Evolutionary conservation across 768 basidiomycete species (phyloP).

Genomic region (Suillus subluteus): DNA sequence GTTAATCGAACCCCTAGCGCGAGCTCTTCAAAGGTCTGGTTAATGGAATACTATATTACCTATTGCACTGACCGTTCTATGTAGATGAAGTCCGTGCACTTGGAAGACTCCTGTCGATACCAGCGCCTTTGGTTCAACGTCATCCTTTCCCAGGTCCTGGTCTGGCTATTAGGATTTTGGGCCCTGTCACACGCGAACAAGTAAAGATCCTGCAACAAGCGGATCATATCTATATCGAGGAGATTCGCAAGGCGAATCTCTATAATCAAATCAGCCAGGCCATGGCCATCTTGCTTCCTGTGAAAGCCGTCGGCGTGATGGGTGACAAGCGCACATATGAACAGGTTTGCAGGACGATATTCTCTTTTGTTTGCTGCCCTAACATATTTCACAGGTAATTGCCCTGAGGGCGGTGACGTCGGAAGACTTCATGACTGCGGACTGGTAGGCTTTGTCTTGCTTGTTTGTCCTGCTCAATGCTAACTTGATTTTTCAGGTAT

Average conservation of each 20-base stretch:
- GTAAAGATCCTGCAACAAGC: conserved; percentile 90
- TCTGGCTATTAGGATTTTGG: conserved; percentile 96
- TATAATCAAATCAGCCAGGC: conserved; percentile 96
- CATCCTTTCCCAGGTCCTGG: conserved; percentile 99
- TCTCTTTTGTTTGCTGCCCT: conserved; percentile 8
- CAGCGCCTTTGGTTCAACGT: conserved; percentile 89
- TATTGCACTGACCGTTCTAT: conserved; percentile 1
- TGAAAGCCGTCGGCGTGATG: conserved; percentile 97
- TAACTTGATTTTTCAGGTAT: conserved; percentile 62
- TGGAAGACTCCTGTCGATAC: conserved; percentile 89
- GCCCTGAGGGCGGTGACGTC: conserved; percentile 93
- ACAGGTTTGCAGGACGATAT: conserved; percentile 54
- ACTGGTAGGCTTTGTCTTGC: conserved; percentile 65
- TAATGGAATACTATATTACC: neutral
- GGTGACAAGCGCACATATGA: conserved; percentile 97
- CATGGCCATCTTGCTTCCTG: conserved; percentile 94
- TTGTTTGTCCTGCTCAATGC: conserved; percentile 24
- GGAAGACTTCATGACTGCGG: conserved; percentile 99
- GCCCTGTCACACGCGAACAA: conserved; percentile 92
- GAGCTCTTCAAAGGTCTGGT: conserved; percentile 95
- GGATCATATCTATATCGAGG: conserved; percentile 96
- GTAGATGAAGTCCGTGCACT: conserved; percentile 94
- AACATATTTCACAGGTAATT: conserved; percentile 63
- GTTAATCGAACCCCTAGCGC: conserved; percentile 93
- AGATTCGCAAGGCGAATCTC: conserved; percentile 90